Evolutionary conservation across 2,329 filamentous ascomycete species (phyloP).

Genomic region (Teratosphaeria pseudoeucalypti): DNA sequence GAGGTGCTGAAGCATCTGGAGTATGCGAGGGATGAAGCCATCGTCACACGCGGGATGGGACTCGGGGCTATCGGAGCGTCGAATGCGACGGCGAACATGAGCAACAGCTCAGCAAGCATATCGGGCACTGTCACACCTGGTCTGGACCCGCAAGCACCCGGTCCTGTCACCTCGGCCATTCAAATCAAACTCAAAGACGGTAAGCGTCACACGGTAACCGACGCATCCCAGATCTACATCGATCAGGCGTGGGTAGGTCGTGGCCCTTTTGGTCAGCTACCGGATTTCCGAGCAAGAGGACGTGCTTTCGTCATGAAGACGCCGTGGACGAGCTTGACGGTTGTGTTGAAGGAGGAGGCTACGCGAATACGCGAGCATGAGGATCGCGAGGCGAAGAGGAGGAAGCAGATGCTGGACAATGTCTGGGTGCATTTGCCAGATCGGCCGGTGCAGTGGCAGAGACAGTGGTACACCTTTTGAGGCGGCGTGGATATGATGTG

Average conservation of each 20-base stretch:
- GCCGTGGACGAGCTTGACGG: conserved; percentile 62
- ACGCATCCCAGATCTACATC: conserved; percentile 78
- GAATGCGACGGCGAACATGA: conserved; percentile 7
- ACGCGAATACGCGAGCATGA: conserved; percentile 72
- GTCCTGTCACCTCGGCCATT: conserved; percentile 26
- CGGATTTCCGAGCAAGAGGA: conserved; percentile 68
- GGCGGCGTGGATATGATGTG: background rate
- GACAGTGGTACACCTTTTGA: conserved; percentile 66
- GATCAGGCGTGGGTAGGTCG: conserved; percentile 88
- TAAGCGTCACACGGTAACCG: conserved; percentile 56
- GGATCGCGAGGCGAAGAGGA: conserved; percentile 65
- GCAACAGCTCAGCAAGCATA: conserved; percentile 3
- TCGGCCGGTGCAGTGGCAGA: conserved; percentile 70
- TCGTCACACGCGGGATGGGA: conserved; percentile 78
- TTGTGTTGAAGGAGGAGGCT: conserved; percentile 87
- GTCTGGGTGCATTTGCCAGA: conserved; percentile 86
- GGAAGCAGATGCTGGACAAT: conserved; percentile 52
- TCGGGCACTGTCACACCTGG: background rate
- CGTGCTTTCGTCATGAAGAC: conserved; percentile 56
- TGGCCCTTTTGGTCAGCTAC: conserved; percentile 50
- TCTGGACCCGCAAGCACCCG: background rate
- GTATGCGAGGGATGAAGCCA: conserved; percentile 68
- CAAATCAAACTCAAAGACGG: conserved; percentile 67
- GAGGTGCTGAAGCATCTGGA: conserved; percentile 73
- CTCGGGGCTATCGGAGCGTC: conserved; percentile 34